Evolutionary conservation across 768 basidiomycete genomes (phyloP), one percentile per base, ranked within the genome.

Genomic region (Flagelloscypha sp.): DNA sequence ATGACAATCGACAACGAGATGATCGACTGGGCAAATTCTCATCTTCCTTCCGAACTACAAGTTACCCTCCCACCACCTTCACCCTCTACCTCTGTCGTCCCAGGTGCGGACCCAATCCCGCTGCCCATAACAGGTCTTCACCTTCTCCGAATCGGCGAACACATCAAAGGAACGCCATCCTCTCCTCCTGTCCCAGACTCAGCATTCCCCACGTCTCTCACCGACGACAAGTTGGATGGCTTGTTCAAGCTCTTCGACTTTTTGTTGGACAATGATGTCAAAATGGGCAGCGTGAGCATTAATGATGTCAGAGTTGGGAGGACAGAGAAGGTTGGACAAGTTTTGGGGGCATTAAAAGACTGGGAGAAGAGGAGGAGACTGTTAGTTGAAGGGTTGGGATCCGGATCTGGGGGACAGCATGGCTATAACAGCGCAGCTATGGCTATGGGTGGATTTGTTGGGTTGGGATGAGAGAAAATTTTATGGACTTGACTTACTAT

Each of bases 211-310:
- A 54, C 62, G 7, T 72, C 70, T 25, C 58, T 70, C 9, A 65
- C 67, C 42, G 83, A 90, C 50, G 83, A 93, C 45, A 85, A 83
- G 45, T 62, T 94, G 11, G 86, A 89, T 18, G 88, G 90, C 10
- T 63, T 94, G 19, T 92, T 94, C 64, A 69, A 74, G 38, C 62
- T 94, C 37, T 94, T 95, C 59, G 93, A 97, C 58, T 92, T 88
- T 58, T 59, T 95, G 37, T 70, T 97, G 30, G 89, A 93, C 48
- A 87, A 89, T 41, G 90, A 90, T 32, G 79, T 93, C 38, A 83
- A 84, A 59, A 86, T 94, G 68, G 92, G 85, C 7, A 76, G 79
- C 42, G 82, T 97, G 21, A 90, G 85, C 48, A 93, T 95, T 59
- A 94, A 94, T 52, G 94, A 98, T 57, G 70, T 98, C 22, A 69